A percentile compares a stretch with the other conserved stretches of the same genome.
phyloP scores from a whole-genome alignment of 2,329 filamentous ascomycete genomes.

The Fusarium buharicum region DNA sequence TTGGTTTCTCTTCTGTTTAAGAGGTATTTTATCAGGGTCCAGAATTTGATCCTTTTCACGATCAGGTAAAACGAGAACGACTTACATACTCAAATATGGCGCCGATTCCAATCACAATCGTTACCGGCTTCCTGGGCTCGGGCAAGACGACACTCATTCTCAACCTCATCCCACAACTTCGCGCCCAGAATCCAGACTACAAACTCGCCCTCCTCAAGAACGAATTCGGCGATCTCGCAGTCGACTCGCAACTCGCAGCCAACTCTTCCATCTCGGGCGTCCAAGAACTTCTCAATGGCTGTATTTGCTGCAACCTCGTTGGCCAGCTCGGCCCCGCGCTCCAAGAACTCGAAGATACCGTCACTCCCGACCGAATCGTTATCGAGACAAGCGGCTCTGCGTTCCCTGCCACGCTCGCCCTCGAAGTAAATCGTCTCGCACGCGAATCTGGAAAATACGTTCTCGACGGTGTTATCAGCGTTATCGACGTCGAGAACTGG shows the following conservation, averaged over 20 bases:
- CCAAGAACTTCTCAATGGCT: slow-evolving; percentile 92
- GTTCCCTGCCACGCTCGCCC: slow-evolving; percentile 87
- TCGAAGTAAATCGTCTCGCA: slow-evolving; percentile 85
- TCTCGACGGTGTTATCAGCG: slow-evolving; percentile 87
- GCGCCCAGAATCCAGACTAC: slow-evolving; percentile 76
- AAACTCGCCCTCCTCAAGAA: slow-evolving; percentile 96
- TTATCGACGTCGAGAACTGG: slow-evolving; percentile 97
- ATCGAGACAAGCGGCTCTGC: slow-evolving; percentile 93
- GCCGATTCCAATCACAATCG: slow-evolving; percentile 88
- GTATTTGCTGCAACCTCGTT: slow-evolving; percentile 98
- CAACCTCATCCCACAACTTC: slow-evolving; percentile 90
- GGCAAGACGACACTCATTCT: slow-evolving; percentile 97
- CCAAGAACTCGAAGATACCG: slow-evolving; percentile 70
- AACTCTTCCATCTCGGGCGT: slow-evolving; percentile 87
- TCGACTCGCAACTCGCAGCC: slow-evolving; percentile 91
- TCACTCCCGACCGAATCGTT: slow-evolving; percentile 82
- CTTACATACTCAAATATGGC: slow-evolving; percentile 57
- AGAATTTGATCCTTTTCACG: slow-evolving; percentile 1
- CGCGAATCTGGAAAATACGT: slow-evolving; percentile 75
- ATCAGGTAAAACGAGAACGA: neutral
- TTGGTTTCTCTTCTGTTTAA: slow-evolving; percentile 16
- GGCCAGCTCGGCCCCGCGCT: slow-evolving; percentile 88
- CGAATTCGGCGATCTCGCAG: slow-evolving; percentile 93
- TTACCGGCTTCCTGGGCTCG: slow-evolving; percentile 95
- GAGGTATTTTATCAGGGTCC: slow-evolving; percentile 39